Percentiles rank a stretch among this genome's conserved stretches.
Conservation (phyloP, 1,284 basidiomycete genomes). For the Golubevia sp. region DNA sequence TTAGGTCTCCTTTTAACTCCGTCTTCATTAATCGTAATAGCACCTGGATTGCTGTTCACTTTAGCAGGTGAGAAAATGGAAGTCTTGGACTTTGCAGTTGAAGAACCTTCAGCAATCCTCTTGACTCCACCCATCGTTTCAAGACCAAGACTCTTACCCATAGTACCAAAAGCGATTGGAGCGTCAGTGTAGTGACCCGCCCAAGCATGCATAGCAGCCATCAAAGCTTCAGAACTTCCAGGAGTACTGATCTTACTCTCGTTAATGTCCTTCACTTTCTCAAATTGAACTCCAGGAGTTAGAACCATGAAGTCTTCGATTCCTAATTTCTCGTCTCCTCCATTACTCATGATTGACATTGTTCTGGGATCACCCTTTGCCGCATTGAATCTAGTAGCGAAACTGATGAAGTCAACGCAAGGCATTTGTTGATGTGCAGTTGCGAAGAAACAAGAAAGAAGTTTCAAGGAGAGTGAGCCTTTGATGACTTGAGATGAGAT, state of each 20-base stretch:
- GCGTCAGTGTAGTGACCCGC: slow-evolving; percentile 47
- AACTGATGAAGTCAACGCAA: slow-evolving; percentile 42
- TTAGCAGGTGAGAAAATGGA: too few species aligned
- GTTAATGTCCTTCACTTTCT: slow-evolving; percentile 4
- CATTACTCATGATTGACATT: slow-evolving; percentile 53
- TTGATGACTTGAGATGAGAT: slow-evolving; percentile 30
- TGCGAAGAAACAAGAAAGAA: slow-evolving; percentile 49
- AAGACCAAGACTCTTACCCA: slow-evolving; percentile 19
- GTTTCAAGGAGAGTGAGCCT: slow-evolving; percentile 32
- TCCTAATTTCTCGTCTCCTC: slow-evolving; percentile 26
- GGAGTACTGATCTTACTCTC: slow-evolving; percentile 40
- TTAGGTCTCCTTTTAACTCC: slow-evolving; percentile 30
- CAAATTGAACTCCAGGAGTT: too few species aligned
- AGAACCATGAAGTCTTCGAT: too few species aligned
- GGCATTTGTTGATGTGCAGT: slow-evolving; percentile 48
- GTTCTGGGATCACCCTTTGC: slow-evolving; percentile 39
- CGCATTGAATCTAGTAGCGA: slow-evolving; percentile 42
- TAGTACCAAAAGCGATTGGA: slow-evolving; percentile 38
- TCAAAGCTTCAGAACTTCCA: slow-evolving; percentile 37
- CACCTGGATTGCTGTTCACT: too few species aligned
- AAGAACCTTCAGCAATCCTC: slow-evolving; percentile 4
- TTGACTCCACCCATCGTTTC: too few species aligned
- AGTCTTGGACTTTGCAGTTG: too few species aligned
- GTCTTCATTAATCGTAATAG: too few species aligned
- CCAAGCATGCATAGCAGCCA: slow-evolving; percentile 47